Conservation (phyloP, 2,329 filamentous ascomycete species). For the Orbilia blumenaviensis region DNA sequence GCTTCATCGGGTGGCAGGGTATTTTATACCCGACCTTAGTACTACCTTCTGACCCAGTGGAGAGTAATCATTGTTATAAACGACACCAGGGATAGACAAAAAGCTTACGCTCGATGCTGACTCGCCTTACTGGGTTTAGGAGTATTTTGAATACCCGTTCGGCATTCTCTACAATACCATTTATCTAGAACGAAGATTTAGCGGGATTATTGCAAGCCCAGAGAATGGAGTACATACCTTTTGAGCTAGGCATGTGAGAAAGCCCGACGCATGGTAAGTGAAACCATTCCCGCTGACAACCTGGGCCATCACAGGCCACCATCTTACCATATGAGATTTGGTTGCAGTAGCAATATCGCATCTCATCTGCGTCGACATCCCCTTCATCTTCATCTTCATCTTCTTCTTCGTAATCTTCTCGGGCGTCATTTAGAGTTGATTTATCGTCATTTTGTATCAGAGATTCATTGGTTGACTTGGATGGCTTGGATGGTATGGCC, state of each 20-base stretch:
- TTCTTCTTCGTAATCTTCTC: conserved; percentile 60
- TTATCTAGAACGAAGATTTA: conserved; percentile 67
- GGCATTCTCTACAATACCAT: conserved; percentile 82
- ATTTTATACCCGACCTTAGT: background rate
- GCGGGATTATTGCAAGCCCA: background rate
- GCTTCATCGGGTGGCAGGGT: background rate
- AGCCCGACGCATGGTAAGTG: conserved; percentile 83
- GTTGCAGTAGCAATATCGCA: conserved; percentile 81
- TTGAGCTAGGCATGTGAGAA: conserved; percentile 78
- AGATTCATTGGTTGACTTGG: conserved; percentile 20
- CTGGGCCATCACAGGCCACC: conserved; percentile 86
- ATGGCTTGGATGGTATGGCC: conserved; percentile 5
- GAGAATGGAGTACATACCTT: conserved; percentile 68
- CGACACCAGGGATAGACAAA: background rate
- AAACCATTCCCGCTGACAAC: conserved; percentile 86
- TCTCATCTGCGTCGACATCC: conserved; percentile 78
- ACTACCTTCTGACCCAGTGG: background rate
- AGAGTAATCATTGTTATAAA: no score
- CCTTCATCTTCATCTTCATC: conserved; percentile 68
- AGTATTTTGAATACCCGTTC: conserved; percentile 3
- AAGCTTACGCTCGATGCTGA: conserved; percentile 13
- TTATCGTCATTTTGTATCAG: background rate
- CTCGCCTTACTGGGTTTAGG: conserved; percentile 17
- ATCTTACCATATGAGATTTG: conserved; percentile 86
- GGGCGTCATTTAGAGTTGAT: background rate